Evolutionary conservation across 176 grass and related monocot species (phyloP), one percentile per base, ranked within the genome.

Genomic region (Triticum timopheevii): DNA sequence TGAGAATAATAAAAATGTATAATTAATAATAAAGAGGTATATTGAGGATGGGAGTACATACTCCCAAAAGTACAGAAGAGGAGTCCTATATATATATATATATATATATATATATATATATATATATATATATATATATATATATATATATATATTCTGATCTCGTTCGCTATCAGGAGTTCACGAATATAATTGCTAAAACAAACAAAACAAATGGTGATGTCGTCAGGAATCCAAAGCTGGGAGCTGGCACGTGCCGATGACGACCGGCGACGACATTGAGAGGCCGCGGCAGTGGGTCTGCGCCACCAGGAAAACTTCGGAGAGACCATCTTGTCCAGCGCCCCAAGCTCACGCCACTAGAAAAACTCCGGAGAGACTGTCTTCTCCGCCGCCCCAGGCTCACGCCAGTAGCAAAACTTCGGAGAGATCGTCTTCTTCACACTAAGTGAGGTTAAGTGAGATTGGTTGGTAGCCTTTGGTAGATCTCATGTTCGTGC

Each of bases 201-300:
- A 8, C 40, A 42, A 42, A 10, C 9, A 42, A 42, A 42, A 42
- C 9, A 42, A 61, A 69, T 76, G 28, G 44, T 36, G 5, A 10
- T n/a, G 54, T 50, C 20, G 10, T 65, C 62, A 98, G 95, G 95
- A 98, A 86, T 95, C 95, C 7, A 91, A 98, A 92, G 79, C 79
- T 27, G 95, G 95, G 74, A 90, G 61, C 42, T 95, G 95, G 95
- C 95, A 98, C 79, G 87, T 98, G 83, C 95, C 95, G 23, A 95
- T 91, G 80, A 89, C 82, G 76, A 90, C 38, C 5, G 93, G 93
- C 36, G 95, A 98, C 80, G 93, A 93, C 69, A 84, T 98, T 24
- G 93, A 95, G 89, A 88, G 40, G 30, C 85, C 93, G 33, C 89
- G 95, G 25, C 81, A 94, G 76, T 97, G 95, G 92, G 82, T 97